These are phyloP conservation scores for Gynandropsis gynandra DNA, from an alignment of 345 rosid species.

Conservation along the genomic window DNA sequence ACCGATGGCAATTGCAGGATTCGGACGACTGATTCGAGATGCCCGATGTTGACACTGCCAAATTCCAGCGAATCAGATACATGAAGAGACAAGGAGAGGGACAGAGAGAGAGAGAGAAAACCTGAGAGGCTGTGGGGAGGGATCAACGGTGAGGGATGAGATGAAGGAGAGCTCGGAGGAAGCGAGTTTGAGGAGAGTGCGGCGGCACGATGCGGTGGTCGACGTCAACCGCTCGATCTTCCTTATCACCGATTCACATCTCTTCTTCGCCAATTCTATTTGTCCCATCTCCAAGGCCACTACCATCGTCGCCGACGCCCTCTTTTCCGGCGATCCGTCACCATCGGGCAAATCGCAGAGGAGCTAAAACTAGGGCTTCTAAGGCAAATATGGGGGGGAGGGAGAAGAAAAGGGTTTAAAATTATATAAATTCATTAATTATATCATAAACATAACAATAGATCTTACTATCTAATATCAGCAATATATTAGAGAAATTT, in stretches of 20 bases:
- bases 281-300: conserved; percentile 26
- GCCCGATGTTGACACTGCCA: conserved; percentile 68
- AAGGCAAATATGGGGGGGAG: no score
- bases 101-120: conserved; percentile 9
- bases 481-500: no score
- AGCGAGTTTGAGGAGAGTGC: conserved; percentile 64
- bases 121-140: conserved; percentile 43
- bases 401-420: no score
- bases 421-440: no score
- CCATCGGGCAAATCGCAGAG: no score
- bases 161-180: conserved; percentile 71
- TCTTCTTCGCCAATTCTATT: conserved; percentile 35
- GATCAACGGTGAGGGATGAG: conserved; percentile 32
- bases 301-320: conserved; percentile 1
- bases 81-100: neutral
- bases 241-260: conserved; percentile 44
- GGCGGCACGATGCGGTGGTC: conserved; percentile 39
- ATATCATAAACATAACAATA: no score
- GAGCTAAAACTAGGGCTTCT: no score
- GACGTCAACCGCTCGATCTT: conserved; percentile 34
- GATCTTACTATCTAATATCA: no score
- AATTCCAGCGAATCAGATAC: neutral
- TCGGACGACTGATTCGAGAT: conserved; percentile 62
- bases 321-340: neutral
- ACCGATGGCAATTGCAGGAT: conserved; percentile 52